phyloP scores from a whole-genome alignment of 805 yeast genomes.

The Scheffersomyces stipitis region DNA sequence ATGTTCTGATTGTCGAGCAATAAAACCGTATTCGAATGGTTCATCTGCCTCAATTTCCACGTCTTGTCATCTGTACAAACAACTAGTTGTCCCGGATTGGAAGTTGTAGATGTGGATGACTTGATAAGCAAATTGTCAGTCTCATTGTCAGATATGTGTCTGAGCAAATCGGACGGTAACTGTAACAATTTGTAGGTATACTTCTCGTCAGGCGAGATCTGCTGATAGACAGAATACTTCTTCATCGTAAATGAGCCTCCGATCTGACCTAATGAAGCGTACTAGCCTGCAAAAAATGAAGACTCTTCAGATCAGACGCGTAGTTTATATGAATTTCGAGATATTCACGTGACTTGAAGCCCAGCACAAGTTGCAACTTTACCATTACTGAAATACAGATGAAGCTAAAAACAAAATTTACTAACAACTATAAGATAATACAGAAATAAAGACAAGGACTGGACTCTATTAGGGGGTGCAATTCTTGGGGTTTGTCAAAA shows the following conservation, averaged over 20 bases:
- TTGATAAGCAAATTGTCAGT: constrained; percentile 34
- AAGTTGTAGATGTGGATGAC: constrained; percentile 22
- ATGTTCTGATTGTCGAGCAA: constrained; percentile 32
- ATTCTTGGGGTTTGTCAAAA: no score
- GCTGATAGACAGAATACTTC: constrained; percentile 12
- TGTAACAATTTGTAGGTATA: constrained; percentile 51
- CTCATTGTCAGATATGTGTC: constrained; percentile 27
- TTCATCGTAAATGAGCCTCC: not conserved
- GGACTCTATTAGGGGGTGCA: no score
- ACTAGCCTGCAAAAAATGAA: no score
- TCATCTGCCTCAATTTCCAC: constrained; percentile 70
- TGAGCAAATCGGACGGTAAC: constrained; percentile 49
- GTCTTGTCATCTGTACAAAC: constrained; percentile 60
- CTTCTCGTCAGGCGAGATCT: constrained; percentile 18
- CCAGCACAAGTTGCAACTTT: no score
- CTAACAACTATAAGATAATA: no score
- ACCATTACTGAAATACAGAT: no score
- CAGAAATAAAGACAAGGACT: no score
- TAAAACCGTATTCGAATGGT: constrained; percentile 84
- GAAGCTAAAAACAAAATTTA: no score
- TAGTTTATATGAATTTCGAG: no score
- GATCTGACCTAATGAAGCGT: no score
- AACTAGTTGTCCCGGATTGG: constrained; percentile 42
- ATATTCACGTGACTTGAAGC: no score
- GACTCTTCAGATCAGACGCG: no score